Evolutionary conservation across 768 basidiomycete species (phyloP).

Genomic region (Auricularia heimuer): DNA sequence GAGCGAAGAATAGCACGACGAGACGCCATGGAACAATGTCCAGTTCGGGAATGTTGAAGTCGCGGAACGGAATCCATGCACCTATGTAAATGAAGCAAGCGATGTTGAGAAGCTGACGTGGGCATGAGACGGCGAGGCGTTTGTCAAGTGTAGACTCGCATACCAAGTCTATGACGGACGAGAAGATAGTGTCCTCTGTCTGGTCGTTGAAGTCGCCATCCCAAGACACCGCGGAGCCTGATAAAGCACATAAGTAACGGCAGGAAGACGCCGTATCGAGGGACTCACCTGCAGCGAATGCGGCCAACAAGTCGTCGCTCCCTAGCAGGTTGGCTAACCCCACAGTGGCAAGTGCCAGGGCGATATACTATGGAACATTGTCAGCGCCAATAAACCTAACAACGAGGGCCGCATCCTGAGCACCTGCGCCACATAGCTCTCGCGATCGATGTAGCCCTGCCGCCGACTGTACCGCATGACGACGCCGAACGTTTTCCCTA

Average conservation of each 20-base stretch:
- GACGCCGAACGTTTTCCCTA: constrained; percentile 48
- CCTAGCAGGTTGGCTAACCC: constrained; percentile 77
- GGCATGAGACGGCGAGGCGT: not conserved
- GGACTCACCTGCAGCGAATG: constrained; percentile 65
- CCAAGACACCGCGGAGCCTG: constrained; percentile 86
- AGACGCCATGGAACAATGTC: constrained; percentile 66
- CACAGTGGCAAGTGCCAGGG: constrained; percentile 60
- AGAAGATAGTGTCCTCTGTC: constrained; percentile 78
- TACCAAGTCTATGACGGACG: constrained; percentile 83
- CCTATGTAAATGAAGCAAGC: constrained; percentile 78
- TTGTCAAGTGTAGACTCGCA: not conserved
- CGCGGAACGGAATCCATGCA: constrained; percentile 56
- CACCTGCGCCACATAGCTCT: constrained; percentile 76
- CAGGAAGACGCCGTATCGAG: not conserved
- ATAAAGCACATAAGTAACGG: constrained; percentile 10
- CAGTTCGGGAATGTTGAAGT: constrained; percentile 39
- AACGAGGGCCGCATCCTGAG: not conserved
- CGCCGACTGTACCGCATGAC: constrained; percentile 62
- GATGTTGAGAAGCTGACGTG: constrained; percentile 41
- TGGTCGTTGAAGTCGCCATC: constrained; percentile 75
- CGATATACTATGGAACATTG: constrained; percentile 35
- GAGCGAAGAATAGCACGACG: constrained; percentile 50
- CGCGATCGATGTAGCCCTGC: constrained; percentile 59
- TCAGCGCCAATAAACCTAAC: not conserved
- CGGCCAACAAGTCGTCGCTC: constrained; percentile 80